Conservation (phyloP, 495 filamentous ascomycete species). For the Pseudoneurospora amorphoporcata region DNA sequence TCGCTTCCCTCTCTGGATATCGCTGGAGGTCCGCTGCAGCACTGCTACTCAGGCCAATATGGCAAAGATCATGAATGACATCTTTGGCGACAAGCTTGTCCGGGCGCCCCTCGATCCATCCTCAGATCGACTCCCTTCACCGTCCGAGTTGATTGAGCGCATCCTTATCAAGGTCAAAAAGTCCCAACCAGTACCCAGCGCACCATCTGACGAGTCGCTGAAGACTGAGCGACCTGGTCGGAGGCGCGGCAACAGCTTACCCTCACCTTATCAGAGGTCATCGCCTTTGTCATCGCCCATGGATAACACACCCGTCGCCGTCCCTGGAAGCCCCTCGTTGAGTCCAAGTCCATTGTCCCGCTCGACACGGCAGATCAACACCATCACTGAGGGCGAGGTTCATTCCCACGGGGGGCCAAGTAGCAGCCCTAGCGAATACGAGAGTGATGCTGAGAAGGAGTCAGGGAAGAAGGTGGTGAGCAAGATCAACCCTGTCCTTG, state of each 20-base stretch:
- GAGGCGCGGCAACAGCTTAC: constrained; percentile 65
- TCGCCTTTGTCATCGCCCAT: constrained; percentile 35
- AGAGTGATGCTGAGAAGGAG: constrained; percentile 45
- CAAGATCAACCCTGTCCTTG: constrained; percentile 78
- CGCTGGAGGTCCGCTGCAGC: constrained; percentile 90
- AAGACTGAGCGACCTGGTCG: constrained; percentile 37
- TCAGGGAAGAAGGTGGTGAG: constrained; percentile 55
- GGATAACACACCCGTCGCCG: constrained; percentile 44
- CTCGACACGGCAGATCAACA: constrained; percentile 29
- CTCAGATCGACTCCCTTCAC: constrained; percentile 61
- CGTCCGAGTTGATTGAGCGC: constrained; percentile 68
- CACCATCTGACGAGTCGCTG: constrained; percentile 23
- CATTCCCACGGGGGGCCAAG: constrained; percentile 32
- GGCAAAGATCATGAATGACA: constrained; percentile 80
- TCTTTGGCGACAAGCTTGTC: constrained; percentile 69
- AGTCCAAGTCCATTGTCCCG: constrained; percentile 27
- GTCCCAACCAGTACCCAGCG: constrained; percentile 21
- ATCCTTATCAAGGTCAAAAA: constrained; percentile 93
- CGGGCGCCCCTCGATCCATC: constrained; percentile 60
- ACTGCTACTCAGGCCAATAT: constrained; percentile 73
- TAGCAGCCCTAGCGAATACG: constrained; percentile 47
- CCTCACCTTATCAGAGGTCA: constrained; percentile 60
- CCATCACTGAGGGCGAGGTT: constrained; percentile 41
- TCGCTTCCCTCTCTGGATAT: constrained; percentile 80
- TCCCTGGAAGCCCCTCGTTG: constrained; percentile 46